A percentile compares a stretch with the other conserved stretches of the same genome.
These are phyloP conservation scores for Gossypium davidsonii DNA, from an alignment of 441 rosid species.

Conservation along the genomic window DNA sequence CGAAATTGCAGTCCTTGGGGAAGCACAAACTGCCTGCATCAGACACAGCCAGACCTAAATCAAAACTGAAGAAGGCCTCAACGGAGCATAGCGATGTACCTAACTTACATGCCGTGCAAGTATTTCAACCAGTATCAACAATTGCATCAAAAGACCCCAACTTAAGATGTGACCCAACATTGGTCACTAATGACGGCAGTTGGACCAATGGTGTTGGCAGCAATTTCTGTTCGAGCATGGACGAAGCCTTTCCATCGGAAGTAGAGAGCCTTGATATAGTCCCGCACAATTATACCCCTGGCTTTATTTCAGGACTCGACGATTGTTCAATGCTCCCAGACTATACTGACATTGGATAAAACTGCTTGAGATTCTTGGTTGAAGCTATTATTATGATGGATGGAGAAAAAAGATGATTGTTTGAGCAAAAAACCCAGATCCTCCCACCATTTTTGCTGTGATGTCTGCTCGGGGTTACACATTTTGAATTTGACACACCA, in stretches of 20 bases:
- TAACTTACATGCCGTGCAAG: conserved; percentile 31
- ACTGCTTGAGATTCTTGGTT: conserved; percentile 3
- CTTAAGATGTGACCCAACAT: conserved; percentile 45
- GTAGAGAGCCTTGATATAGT: conserved; percentile 24
- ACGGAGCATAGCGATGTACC: conserved; percentile 31
- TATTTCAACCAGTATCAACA: conserved; percentile 20
- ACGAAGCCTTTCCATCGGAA: conserved; percentile 33
- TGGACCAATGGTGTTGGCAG: conserved; percentile 21
- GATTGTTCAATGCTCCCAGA: conserved; percentile 56
- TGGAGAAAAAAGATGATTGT: neutral
- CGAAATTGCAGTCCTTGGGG: conserved; percentile 52
- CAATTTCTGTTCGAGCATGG: conserved; percentile 18
- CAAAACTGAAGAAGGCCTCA: conserved; percentile 53
- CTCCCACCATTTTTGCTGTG: neutral
- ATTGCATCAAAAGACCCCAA: conserved; percentile 38
- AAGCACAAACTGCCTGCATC: conserved; percentile 63
- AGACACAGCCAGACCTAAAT: conserved; percentile 54
- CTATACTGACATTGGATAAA: conserved; percentile 53
- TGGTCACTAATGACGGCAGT: conserved; percentile 22
- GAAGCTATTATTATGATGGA: neutral
- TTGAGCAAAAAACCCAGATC: conserved; percentile 8
- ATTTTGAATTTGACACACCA: neutral
- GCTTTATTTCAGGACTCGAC: conserved; percentile 54
- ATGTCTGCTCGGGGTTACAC: neutral
- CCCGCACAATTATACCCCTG: conserved; percentile 43